Evolutionary conservation across 1,284 basidiomycete genomes (phyloP), one percentile per base, ranked within the genome.

Genomic region (Irpex rosettiformis): DNA sequence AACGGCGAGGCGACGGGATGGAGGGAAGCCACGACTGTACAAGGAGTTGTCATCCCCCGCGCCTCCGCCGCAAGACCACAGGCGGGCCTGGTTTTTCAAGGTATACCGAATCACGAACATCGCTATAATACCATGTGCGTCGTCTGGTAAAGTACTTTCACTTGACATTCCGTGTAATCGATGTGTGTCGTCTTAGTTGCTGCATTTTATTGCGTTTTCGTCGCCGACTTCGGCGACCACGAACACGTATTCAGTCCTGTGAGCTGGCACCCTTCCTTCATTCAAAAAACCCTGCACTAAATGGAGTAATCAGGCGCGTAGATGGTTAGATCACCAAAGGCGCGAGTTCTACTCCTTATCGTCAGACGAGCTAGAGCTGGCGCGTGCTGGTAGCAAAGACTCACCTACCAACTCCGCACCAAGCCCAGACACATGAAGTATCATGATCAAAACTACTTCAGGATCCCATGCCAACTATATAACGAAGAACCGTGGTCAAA

Each of bases 231-330:
- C 69, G 87, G 87, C 3, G 83, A 86, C 25, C 73, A 76, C 54
- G 87, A 89, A 30, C 87, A 89, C 68, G 83, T 88, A 33, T 89
- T 88, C 70, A 79, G 78, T 70, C 84, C 85, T 18, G 86, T 88
- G 62, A 65, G 84, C 77, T 27, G 8, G 55, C 11, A 5, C 21
- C 27, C 22, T 30, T 42, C 33, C 47, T 52, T 11, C 53, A 43
- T 52, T 30, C 53, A 13, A 10, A 27, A 18, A 21, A 13, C 22
- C 45, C 21, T 37, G n/a, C 48, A 29, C 29, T 55, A 54, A n/a
- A 52, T 24, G 4, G 27, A 24, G 33, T 24, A 27, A 48, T 49
- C 52, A 75, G 73, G 67, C 72, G 25, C 66, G 73, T 42, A 63
- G 72, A 56, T 75, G 73, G 73, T 57, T 74, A 11, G 60, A 66